Base-by-base conservation (phyloP, 2,329 filamentous ascomycete species). In the Exophiala sideris region DNA sequence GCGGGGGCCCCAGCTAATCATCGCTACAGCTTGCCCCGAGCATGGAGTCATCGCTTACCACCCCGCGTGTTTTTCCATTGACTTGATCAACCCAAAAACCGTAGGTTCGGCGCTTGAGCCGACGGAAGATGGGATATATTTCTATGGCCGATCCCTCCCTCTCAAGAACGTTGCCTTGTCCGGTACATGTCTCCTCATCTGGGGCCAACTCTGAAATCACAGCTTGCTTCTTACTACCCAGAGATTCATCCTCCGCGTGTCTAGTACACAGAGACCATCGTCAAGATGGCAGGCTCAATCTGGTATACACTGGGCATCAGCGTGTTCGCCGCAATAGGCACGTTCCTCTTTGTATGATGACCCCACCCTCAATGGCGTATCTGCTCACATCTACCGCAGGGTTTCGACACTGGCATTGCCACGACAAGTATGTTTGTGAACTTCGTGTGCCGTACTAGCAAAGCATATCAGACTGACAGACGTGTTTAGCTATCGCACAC, bases 361-460 rank as follows among this genome's bases (percentile, higher is more conserved):
- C 24, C 39, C 18, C 45, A n/a, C 5, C 5, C 20, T 9, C 16
- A 42, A 5, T 21, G 33, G 4, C 12, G 11, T 14, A 9, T 7
- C 10, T 36, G 33, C 35, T 57, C 21, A 16, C 24, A 44, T 44
- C 48, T 34, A 11, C 16, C 11, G 12, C 60, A 80, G 78, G 80
- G 80, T 2, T 82, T 83, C 55, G 81, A 83, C 64, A 82, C 80
- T 0, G 80, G 80, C 24, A 83, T 83, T 51, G 80, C 79, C 3
- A 84, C 80, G 10, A 83, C 80, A 12, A 83, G 57, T 60, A 24
- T 45, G 57, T 55, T 29, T 12, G 20, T 2, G 75, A 78, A 56
- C 68, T 3, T 72, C 68, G 16, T 47, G 34, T 20, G 48, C 38
- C 29, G 20, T 12, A 2, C 1, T 8, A 29, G 5, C 24, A 29